phyloP scores from a whole-genome alignment of 257 asterid genomes.

The Ocimum tenuiflorum region DNA sequence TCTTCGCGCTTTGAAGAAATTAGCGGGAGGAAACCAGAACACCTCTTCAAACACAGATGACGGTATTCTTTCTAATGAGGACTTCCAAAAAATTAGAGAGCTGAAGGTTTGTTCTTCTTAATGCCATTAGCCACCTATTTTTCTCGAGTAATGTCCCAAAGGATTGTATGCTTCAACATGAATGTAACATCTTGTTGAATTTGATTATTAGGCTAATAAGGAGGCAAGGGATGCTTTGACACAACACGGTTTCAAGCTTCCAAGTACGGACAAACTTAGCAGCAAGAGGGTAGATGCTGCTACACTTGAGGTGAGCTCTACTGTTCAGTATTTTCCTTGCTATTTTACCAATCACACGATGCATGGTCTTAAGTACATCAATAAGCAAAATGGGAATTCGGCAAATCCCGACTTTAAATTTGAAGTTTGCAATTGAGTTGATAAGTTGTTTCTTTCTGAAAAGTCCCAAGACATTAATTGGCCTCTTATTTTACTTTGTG shows the following conservation, averaged over 20 bases:
- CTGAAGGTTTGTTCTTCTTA: constrained; percentile 49
- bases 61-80: constrained; percentile 89
- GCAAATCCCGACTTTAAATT: neutral
- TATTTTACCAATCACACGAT: neutral
- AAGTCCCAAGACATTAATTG: neutral
- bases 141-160: neutral
- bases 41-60: constrained; percentile 37
- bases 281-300: constrained; percentile 69
- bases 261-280: constrained; percentile 64
- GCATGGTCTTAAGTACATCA: neutral
- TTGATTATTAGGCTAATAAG: constrained; percentile 55
- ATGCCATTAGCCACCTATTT: neutral
- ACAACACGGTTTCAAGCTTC: constrained; percentile 76
- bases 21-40: constrained; percentile 43
- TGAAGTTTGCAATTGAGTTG: neutral
- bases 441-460: neutral
- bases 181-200: constrained; percentile 14
- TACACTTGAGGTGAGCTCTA: constrained; percentile 59
- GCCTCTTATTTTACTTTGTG: neutral
- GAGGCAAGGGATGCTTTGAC: constrained; percentile 53
- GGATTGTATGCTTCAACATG: neutral
- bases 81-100: constrained; percentile 79
- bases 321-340: neutral
- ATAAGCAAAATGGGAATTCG: neutral
- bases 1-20: constrained; percentile 75